Evolutionary conservation across 495 filamentous ascomycete genomes (phyloP), one percentile per base, ranked within the genome.

Genomic region (Neurospora cerealis): DNA sequence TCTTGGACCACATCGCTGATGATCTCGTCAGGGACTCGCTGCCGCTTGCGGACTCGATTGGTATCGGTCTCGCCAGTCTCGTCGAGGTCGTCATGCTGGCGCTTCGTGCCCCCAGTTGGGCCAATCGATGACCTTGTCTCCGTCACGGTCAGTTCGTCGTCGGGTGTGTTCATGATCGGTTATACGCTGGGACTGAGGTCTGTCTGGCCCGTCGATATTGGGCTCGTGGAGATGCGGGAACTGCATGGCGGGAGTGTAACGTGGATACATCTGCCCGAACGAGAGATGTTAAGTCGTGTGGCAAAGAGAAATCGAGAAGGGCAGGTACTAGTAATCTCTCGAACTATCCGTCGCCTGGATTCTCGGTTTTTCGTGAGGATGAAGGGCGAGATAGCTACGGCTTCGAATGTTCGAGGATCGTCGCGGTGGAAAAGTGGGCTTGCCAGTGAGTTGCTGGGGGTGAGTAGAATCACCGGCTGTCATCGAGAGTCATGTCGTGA

Each of bases 321-420:
- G 28, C 5, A 34, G 6, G n/a, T n/a, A n/a, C n/a, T n/a, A n/a
- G 54, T 9, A 4, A 9, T 0, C 21, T 19, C 0, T 62, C 54
- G 1, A 4, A 62, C 5, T 62, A 4, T 4, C 54, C 0, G 0
- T 0, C 3, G 2, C 11, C 0, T 9, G 15, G 2, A 9, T 9
- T 62, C 54, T 34, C 3, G 13, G 6, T 2, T 0, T 8, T 32
- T 32, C 24, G 24, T 24, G 11, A 0, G 0, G 2, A 17, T 32
- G 5, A 0, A 7, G 2, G 13, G 24, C 2, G 5, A 8, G 48
- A 60, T 60, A 6, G 48, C 13, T 34, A n/a, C n/a, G n/a, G n/a
- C n/a, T n/a, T n/a, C n/a, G n/a, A n/a, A n/a, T n/a, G n/a, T n/a
- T n/a, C n/a, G n/a, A n/a, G n/a, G n/a, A n/a, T n/a, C n/a, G n/a